Evolutionary conservation across 768 basidiomycete genomes (phyloP), one percentile per base, ranked within the genome.

Genomic region (Mycena pura): DNA sequence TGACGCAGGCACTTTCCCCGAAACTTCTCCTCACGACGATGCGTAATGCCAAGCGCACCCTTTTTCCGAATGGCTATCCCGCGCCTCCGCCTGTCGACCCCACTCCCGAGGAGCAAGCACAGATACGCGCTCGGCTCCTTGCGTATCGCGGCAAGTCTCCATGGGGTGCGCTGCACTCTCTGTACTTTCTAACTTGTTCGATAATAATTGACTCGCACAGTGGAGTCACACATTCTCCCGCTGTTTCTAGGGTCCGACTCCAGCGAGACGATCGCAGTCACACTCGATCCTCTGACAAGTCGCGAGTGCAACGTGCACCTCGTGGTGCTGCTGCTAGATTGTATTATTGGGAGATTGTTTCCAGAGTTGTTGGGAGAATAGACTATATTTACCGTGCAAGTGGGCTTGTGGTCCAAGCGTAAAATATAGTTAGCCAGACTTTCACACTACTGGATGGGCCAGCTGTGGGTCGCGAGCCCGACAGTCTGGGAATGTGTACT

Each of bases 21-120:
- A 61, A 77, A 6, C 82, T 84, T 48, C 72, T 92, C 24, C 79
- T 89, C 19, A 78, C 77, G 29, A 72, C 83, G 25, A 77, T 87
- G 34, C 82, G 85, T 34, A 69, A 81, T 5, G 76, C 86, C 14
- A 93, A 92, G 67, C 82, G 82, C 9, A 83, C 89, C 8, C 80
- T 99, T 25, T 99, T 96, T 71, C 96, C 96, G 4, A 87, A 88
- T 62, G 96, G 96, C 14, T 93, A 93, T 75, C 95, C 94, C 1
- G 91, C 84, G 0, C 86, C 88, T 0, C 74, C 87, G 1, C 86
- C 90, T 2, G 77, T 83, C 1, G 92, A 93, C 41, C 96, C 95
- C 17, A 86, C 89, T 0, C 77, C 78, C 1, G 92, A 92, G 64
- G 94, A 96, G 73, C 90, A 93, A 65, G 76, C 78, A 2, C 81